These are phyloP conservation scores for Linnemannia exigua DNA, from an alignment of 192 early-diverging fungal species.

Conservation along the genomic window DNA sequence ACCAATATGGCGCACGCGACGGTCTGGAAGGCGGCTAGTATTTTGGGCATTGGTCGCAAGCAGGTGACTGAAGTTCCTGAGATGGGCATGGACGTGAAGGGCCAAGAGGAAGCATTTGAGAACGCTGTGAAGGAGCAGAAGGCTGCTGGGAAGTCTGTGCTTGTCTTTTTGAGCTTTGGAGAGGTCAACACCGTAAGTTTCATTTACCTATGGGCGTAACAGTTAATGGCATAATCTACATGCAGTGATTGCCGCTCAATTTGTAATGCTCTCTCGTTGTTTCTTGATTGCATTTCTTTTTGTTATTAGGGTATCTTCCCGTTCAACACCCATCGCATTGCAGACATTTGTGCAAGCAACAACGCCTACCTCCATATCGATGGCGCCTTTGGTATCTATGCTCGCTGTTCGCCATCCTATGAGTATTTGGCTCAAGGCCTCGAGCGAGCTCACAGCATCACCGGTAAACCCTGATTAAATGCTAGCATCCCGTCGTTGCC, in stretches of 20 bases:
- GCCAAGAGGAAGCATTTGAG: slow-evolving; percentile 25
- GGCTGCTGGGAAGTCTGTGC: slow-evolving; percentile 34
- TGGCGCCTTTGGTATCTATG: slow-evolving; percentile 74
- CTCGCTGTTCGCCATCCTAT: slow-evolving; percentile 55
- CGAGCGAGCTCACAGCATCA: slow-evolving; percentile 69
- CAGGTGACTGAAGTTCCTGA: slow-evolving; percentile 59
- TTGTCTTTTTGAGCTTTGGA: slow-evolving; percentile 66
- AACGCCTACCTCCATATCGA: slow-evolving; percentile 72
- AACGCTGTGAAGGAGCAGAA: slow-evolving; percentile 18
- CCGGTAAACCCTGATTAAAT: too few species aligned
- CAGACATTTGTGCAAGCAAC: slow-evolving; percentile 56
- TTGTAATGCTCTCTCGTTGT: too few species aligned
- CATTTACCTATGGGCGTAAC: not conserved
- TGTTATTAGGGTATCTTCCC: slow-evolving; percentile 55
- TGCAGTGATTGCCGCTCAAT: too few species aligned
- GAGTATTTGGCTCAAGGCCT: slow-evolving; percentile 51
- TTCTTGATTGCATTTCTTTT: too few species aligned
- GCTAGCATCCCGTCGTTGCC: too few species aligned
- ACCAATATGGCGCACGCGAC: slow-evolving; percentile 59
- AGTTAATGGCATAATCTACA: not conserved
- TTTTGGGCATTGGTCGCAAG: slow-evolving; percentile 65
- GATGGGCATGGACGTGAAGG: slow-evolving; percentile 25
- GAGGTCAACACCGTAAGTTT: slow-evolving; percentile 68
- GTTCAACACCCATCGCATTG: slow-evolving; percentile 51
- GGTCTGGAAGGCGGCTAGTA: slow-evolving; percentile 66